These are phyloP conservation scores for Coccinonectria pachysandricola DNA, from an alignment of 2,329 filamentous ascomycete genomes.

Conservation along the genomic window DNA sequence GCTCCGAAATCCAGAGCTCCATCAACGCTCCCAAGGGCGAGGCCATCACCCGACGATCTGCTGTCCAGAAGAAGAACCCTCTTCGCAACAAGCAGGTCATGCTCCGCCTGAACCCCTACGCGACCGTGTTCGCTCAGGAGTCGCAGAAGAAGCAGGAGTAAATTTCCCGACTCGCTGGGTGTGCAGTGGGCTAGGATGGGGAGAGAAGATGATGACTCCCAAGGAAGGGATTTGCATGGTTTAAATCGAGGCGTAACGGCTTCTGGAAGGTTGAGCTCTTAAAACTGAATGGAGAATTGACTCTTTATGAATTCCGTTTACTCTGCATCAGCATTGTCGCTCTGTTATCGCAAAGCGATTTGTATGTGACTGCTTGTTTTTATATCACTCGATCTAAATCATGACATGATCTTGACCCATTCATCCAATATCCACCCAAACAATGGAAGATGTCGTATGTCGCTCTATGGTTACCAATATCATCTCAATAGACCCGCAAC, in stretches of 20 bases:
- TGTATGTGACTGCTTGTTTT: too few species aligned
- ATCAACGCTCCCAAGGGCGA: conserved; percentile 86
- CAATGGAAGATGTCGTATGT: too few species aligned
- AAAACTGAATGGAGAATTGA: conserved; percentile 27
- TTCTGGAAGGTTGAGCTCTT: conserved; percentile 26
- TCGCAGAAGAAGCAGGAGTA: conserved; percentile 32
- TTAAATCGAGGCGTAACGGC: conserved; percentile 29
- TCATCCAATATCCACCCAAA: too few species aligned
- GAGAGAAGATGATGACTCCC: conserved; percentile 15
- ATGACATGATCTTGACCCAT: too few species aligned
- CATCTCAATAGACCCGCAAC: too few species aligned
- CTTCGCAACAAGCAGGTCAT: conserved; percentile 98
- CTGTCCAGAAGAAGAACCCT: conserved; percentile 99
- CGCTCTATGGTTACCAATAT: too few species aligned
- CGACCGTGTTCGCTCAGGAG: conserved; percentile 74
- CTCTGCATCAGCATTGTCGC: too few species aligned
- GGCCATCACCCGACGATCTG: conserved; percentile 76
- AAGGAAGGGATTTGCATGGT: conserved; percentile 23
- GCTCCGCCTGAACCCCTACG: conserved; percentile 98
- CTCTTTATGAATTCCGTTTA: conserved; percentile 19
- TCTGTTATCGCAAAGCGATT: too few species aligned
- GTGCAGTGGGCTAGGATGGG: conserved; percentile 24
- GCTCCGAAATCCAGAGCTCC: conserved; percentile 93
- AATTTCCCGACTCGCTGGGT: conserved; percentile 26
- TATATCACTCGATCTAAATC: too few species aligned